These are phyloP conservation scores for Annulohypoxylon truncatum DNA, from an alignment of 2,329 filamentous ascomycete genomes.

Conservation along the genomic window DNA sequence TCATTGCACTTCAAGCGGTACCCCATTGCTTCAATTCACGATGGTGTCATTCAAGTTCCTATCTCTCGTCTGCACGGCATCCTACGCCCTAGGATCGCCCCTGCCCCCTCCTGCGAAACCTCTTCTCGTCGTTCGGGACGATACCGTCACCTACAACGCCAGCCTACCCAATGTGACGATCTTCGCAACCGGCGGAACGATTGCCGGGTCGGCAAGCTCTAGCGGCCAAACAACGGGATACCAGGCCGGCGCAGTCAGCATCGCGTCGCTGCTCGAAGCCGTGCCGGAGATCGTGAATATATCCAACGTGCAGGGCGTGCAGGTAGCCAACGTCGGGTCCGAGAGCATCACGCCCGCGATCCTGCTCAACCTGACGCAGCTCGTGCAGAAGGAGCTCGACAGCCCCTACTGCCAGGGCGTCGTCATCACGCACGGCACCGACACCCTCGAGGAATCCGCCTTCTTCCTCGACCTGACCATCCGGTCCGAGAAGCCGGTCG, in stretches of 20 bases:
- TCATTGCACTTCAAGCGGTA: not conserved
- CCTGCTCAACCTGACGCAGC: conserved; percentile 59
- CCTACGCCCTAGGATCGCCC: conserved; percentile 13
- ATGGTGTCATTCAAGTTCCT: conserved; percentile 21
- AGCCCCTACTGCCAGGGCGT: conserved; percentile 58
- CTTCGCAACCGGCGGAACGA: conserved; percentile 69
- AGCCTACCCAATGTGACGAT: conserved; percentile 67
- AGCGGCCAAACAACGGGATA: conserved; percentile 61
- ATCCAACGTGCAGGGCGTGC: conserved; percentile 65
- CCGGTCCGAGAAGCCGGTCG: conserved; percentile 67
- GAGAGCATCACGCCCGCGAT: conserved; percentile 61
- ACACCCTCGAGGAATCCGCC: conserved; percentile 72
- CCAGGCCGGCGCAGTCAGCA: conserved; percentile 57
- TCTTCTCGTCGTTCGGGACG: conserved; percentile 20
- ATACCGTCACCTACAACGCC: conserved; percentile 49
- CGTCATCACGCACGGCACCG: conserved; percentile 73
- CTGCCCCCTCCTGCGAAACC: conserved; percentile 14
- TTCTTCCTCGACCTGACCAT: conserved; percentile 72
- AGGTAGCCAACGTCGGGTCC: conserved; percentile 63
- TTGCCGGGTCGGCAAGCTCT: conserved; percentile 63
- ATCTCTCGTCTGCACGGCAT: conserved; percentile 2
- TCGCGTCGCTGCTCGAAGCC: conserved; percentile 63
- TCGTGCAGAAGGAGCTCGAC: conserved; percentile 62
- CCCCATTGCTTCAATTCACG: not conserved
- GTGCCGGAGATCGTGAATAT: conserved; percentile 66